Base-by-base conservation (phyloP, 352 stramenopile genomes). In the Globisporangium alternatum region DNA sequence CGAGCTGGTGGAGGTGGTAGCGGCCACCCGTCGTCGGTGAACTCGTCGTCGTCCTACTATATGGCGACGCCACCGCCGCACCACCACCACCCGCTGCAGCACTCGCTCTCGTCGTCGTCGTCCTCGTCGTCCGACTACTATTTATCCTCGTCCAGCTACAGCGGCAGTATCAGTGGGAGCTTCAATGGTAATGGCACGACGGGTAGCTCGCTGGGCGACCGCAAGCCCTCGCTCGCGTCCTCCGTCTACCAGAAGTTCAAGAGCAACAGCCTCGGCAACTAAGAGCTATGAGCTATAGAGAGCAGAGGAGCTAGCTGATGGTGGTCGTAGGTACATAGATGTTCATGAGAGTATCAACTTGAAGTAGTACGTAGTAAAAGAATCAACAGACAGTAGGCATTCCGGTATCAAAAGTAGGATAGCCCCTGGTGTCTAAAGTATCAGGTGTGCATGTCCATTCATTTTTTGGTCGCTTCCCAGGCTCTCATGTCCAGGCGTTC, bases 231-330 rank as follows among this genome's bases (percentile, higher is more conserved):
- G 15, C 60, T 83, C 47, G 72, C 75, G 47, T 80, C 77, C 33
- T 73, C 71, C 15, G 68, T 89, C 49, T 78, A 83, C 58, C 74
- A 89, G 25, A 86, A 86, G 56, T 75, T 89, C 66, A 89, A 89
- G 68, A 86, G 65, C 59, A 61, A 39, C 31, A 70, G 60, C 28
- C 39, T 65, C 22, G 61, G 61, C 44, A 56, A 41, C 49, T 56
- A 28, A 39, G 25, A 22, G 43, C 8, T 30, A 9, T 48, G 30
- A 47, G 15, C 13, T 45, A 8, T 15, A 15, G 13, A 45, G 39
- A 15, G 4, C 51, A 31, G 1, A 45, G 35, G 35, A 43, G 8
- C 0, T 1, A 51, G 15, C 1, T 5, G 2, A 13, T n/a, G 17
- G 22, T 30, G 9, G 28, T 28, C 22, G 6, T 48, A 33, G 9